phyloP scores from a whole-genome alignment of 1,284 basidiomycete species.

The Meira nashicola region DNA sequence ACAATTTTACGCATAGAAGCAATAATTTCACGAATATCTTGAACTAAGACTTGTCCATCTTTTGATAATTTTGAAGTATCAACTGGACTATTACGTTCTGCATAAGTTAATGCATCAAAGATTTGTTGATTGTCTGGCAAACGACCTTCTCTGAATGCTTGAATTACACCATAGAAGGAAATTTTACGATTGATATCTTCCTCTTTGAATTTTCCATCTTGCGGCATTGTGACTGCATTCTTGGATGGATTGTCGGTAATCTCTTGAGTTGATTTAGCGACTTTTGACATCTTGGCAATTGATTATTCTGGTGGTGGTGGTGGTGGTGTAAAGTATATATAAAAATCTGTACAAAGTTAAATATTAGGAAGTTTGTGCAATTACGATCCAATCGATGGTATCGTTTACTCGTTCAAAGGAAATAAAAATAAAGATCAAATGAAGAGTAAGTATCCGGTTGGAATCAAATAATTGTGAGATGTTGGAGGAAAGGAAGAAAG shows the following conservation, averaged over 20 bases:
- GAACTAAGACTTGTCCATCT: slow-evolving; percentile 42
- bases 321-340: too few relatives aligned
- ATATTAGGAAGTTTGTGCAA: too few relatives aligned
- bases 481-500: too few relatives aligned
- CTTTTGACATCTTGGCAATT: slow-evolving; percentile 5
- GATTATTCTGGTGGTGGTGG: background rate
- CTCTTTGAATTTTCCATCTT: slow-evolving; percentile 18
- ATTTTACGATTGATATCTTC: slow-evolving; percentile 46
- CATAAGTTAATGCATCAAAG: slow-evolving; percentile 27
- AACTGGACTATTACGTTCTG: slow-evolving; percentile 36
- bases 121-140: slow-evolving; percentile 50
- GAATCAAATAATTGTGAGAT: too few relatives aligned
- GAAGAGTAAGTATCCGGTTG: too few relatives aligned
- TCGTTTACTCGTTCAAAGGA: too few relatives aligned
- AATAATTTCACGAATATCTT: slow-evolving; percentile 38
- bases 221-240: slow-evolving; percentile 12
- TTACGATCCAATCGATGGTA: too few relatives aligned
- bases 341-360: too few relatives aligned
- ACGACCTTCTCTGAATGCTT: slow-evolving; percentile 44
- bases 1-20: slow-evolving; percentile 30
- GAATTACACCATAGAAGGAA: slow-evolving; percentile 43
- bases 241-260: slow-evolving; percentile 2
- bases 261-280: background rate
- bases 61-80: slow-evolving; percentile 37
- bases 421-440: too few relatives aligned